Conservation (phyloP, 2,329 filamentous ascomycete species). For the Cladophialophora immunda region DNA sequence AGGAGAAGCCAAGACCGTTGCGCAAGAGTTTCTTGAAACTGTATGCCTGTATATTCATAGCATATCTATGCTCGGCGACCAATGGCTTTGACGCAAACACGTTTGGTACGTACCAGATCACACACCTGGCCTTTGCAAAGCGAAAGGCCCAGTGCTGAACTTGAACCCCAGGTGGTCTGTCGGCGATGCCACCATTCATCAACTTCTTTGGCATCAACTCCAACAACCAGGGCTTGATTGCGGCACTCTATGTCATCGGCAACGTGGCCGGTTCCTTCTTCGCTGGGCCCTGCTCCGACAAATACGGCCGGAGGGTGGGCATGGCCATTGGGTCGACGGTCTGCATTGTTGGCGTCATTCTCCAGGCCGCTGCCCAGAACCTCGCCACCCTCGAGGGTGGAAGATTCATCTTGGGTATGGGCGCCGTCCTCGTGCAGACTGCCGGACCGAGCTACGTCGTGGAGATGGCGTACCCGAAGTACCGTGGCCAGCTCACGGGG, state of each 20-base stretch:
- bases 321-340: conserved; percentile 47
- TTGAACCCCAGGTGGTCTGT: conserved; percentile 13
- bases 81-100: conserved; percentile 24
- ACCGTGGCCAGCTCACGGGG: conserved; percentile 52
- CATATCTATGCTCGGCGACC: conserved; percentile 21
- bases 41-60: conserved; percentile 19
- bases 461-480: conserved; percentile 53
- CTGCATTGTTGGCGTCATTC: conserved; percentile 48
- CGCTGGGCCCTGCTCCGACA: conserved; percentile 49
- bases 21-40: conserved; percentile 20
- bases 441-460: conserved; percentile 55
- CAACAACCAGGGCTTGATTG: conserved; percentile 11
- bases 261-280: conserved; percentile 33
- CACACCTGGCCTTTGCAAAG: not conserved
- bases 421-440: conserved; percentile 52
- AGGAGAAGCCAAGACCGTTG: conserved; percentile 14
- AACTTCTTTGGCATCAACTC: conserved; percentile 19
- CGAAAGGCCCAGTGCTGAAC: not conserved
- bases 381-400: conserved; percentile 56
- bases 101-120: conserved; percentile 10
- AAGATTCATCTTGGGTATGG: conserved; percentile 55
- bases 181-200: conserved; percentile 19
- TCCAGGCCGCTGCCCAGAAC: conserved; percentile 46
- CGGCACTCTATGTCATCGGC: conserved; percentile 14
- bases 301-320: conserved; percentile 44